Evolutionary conservation across 805 yeast genomes (phyloP).

Genomic region (Tetrapisispora fleetii): DNA sequence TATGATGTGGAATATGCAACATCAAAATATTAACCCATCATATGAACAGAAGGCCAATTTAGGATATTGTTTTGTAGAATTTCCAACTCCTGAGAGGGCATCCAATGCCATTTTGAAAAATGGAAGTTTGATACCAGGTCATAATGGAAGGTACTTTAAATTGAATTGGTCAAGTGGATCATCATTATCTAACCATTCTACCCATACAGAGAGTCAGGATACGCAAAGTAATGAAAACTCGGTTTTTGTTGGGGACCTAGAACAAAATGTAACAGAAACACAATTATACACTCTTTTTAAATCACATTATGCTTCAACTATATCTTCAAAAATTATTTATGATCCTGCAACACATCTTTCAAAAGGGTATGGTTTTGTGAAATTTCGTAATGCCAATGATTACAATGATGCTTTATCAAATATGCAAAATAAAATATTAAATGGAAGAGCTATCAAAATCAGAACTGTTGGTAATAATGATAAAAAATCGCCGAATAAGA

Average conservation of each 20-base stretch:
- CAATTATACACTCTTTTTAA: constrained; percentile 57
- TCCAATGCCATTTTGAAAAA: constrained; percentile 55
- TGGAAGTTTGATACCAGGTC: constrained; percentile 59
- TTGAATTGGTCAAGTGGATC: constrained; percentile 65
- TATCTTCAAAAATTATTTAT: constrained; percentile 67
- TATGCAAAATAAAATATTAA: constrained; percentile 70
- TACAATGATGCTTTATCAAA: constrained; percentile 65
- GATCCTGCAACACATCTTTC: constrained; percentile 63
- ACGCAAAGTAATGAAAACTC: constrained; percentile 27
- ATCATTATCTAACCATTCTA: neutral
- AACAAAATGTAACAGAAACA: constrained; percentile 61
- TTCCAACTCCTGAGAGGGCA: constrained; percentile 51
- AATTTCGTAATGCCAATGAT: constrained; percentile 53
- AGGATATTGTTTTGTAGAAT: constrained; percentile 79
- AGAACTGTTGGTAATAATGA: constrained; percentile 40
- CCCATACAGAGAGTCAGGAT: neutral
- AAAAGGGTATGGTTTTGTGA: constrained; percentile 86
- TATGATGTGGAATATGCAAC: constrained; percentile 51
- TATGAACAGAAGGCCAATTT: constrained; percentile 35
- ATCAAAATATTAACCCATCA: neutral
- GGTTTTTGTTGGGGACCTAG: constrained; percentile 78
- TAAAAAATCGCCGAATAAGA: neutral
- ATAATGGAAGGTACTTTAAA: constrained; percentile 45
- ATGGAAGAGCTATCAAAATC: constrained; percentile 69
- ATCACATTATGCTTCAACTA: constrained; percentile 59